A percentile compares a stretch with the other conserved stretches of the same genome.
These are phyloP conservation scores for Apodospora peruviana DNA, from an alignment of 495 filamentous ascomycete genomes.

Conservation along the genomic window DNA sequence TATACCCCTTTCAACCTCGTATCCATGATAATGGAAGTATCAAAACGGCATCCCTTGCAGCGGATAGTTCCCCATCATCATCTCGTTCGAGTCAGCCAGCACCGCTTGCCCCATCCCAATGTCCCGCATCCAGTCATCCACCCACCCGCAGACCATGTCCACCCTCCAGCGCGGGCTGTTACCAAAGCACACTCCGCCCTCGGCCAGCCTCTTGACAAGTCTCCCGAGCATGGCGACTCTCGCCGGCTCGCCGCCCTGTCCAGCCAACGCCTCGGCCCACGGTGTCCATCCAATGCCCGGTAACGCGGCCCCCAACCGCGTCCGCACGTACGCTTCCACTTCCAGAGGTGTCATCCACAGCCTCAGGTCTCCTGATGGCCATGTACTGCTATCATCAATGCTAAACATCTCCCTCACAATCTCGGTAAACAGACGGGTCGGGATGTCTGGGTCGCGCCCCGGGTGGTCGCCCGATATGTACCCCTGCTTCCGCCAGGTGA, in stretches of 20 bases:
- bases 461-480: constrained; percentile 10
- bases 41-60: no score
- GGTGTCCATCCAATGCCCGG: constrained; percentile 2
- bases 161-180: constrained; percentile 6
- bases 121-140: constrained; percentile 4
- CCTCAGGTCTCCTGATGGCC: background rate
- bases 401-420: background rate
- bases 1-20: no score
- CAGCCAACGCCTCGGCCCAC: constrained; percentile 3
- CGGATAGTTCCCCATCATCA: no score
- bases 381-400: background rate
- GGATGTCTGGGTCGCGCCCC: constrained; percentile 4
- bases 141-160: background rate
- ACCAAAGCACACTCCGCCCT: constrained; percentile 7
- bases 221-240: background rate
- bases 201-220: background rate
- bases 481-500: constrained; percentile 6
- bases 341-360: constrained; percentile 8
- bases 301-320: background rate
- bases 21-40: no score
- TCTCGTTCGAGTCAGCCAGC: no score
- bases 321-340: constrained; percentile 4
- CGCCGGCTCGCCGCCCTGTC: background rate
- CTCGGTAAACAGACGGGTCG: background rate
- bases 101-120: no score